Conservation (phyloP, 2,329 filamentous ascomycete species). For the Cladosporium phlei region DNA sequence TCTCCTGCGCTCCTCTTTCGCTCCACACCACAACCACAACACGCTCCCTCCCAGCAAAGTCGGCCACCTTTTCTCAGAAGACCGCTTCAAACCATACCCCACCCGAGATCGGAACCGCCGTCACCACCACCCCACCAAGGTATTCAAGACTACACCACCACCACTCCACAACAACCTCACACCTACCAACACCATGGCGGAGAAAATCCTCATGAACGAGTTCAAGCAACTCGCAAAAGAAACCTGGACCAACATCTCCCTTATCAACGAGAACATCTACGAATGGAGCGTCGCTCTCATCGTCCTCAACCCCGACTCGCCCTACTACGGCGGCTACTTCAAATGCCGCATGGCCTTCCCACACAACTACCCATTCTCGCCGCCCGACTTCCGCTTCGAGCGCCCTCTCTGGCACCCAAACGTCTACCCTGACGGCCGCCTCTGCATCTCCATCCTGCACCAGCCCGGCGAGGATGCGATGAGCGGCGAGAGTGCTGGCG, state of each 20-base stretch:
- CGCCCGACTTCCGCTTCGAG: constrained; percentile 83
- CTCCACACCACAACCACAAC: too few species aligned
- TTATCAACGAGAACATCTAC: constrained; percentile 77
- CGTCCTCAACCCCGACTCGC: constrained; percentile 85
- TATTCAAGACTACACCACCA: too few species aligned
- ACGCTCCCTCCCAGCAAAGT: too few species aligned
- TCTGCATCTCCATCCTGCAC: constrained; percentile 97
- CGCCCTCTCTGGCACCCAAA: constrained; percentile 85
- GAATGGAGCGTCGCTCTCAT: constrained; percentile 85
- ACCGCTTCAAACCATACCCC: too few species aligned
- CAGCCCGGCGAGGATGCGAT: constrained; percentile 85
- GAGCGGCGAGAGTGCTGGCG: constrained; percentile 82
- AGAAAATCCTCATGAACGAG: constrained; percentile 86
- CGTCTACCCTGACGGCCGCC: constrained; percentile 80
- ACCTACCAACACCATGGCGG: constrained; percentile 48
- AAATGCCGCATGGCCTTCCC: constrained; percentile 86
- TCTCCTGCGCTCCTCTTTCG: too few species aligned
- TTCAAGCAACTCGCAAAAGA: constrained; percentile 77
- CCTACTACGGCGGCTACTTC: constrained; percentile 91
- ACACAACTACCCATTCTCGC: constrained; percentile 81
- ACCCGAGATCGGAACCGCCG: too few species aligned
- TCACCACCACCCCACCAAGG: too few species aligned
- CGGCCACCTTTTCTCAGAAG: too few species aligned
- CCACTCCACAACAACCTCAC: too few species aligned
- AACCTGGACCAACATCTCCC: constrained; percentile 89